Conservation (phyloP, 257 asterid species). For the Linaria vulgaris region DNA sequence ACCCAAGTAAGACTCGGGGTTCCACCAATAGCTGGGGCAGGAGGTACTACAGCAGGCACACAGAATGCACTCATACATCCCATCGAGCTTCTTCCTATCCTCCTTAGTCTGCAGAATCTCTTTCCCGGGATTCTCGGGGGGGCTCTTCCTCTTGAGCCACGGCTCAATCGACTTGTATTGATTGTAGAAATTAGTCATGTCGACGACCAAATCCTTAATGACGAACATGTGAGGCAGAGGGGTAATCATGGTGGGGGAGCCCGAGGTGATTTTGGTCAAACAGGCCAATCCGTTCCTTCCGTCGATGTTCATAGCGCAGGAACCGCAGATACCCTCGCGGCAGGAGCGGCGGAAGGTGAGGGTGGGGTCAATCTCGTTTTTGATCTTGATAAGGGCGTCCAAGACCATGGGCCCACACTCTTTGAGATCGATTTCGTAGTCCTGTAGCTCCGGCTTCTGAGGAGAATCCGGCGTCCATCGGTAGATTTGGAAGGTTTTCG, state of each 20-base stretch:
- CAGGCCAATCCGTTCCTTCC: slow-evolving; percentile 89
- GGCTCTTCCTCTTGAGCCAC: slow-evolving; percentile 86
- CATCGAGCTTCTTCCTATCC: slow-evolving; percentile 88
- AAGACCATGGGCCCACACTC: slow-evolving; percentile 93
- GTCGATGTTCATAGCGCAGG: slow-evolving; percentile 95
- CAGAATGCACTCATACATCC: slow-evolving; percentile 94
- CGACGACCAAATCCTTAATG: slow-evolving; percentile 96
- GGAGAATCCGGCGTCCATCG: slow-evolving; percentile 89
- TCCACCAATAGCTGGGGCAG: slow-evolving; percentile 99
- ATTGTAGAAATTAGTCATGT: slow-evolving; percentile 87
- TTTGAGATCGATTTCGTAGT: slow-evolving; percentile 73
- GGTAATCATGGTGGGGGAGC: slow-evolving; percentile 49
- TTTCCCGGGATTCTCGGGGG: slow-evolving; percentile 59
- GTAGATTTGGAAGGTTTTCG: slow-evolving; percentile 90
- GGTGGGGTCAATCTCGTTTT: slow-evolving; percentile 84
- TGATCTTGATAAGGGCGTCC: slow-evolving; percentile 88
- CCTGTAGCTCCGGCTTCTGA: slow-evolving; percentile 63
- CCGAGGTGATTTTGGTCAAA: slow-evolving; percentile 63
- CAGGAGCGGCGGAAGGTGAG: slow-evolving; percentile 91
- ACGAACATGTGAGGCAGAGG: slow-evolving; percentile 98
- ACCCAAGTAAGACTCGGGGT: slow-evolving; percentile 93
- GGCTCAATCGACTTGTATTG: slow-evolving; percentile 97
- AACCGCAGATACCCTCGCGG: slow-evolving; percentile 96
- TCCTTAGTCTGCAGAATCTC: slow-evolving; percentile 80
- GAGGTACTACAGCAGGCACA: slow-evolving; percentile 97